Base-by-base conservation (phyloP, 1,139 yeast species). In the Meyerozyma carpophila region DNA sequence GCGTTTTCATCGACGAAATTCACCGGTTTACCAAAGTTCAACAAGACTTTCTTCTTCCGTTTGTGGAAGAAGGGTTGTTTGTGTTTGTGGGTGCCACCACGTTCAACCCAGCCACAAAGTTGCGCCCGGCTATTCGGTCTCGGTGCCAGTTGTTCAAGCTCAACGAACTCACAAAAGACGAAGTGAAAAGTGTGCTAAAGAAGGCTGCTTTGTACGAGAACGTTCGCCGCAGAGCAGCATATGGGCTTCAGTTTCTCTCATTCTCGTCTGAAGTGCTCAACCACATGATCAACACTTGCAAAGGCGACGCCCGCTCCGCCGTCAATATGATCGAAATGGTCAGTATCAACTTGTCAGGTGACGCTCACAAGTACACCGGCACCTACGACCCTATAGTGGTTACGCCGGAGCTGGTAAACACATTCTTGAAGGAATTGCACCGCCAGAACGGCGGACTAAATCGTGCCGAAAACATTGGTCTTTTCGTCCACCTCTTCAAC, bases 71-170 rank as follows among this genome's bases (percentile, higher is more conserved):
- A 9, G 77, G 77, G 0, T 52, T 54, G 28, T 68, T 72, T 49
- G 67, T 65, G 5, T 70, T 73, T 44, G 63, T 73, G 18, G 77
- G 77, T 2, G 77, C 77, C n/a, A 72, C 78, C 5, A 68, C 75
- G 0, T 56, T 58, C 3, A 54, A 61, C 26, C 70, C 73, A 4
- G 55, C 50, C 5, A 48, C 53, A 26, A 52, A 75, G 34, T 55
- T 73, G 9, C 58, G 74, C 18, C 53, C 58, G 14, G 77, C 77
- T 5, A 63, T 73, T 5, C 45, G 66, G 18, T 70, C 76, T 0
- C 50, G 78, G 40, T 72, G 77, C 48, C 77, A 70, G 43, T 43
- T 66, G 13, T 70, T 67, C 51, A 56, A 61, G 38, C 52, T 73
- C 25, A 36, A 48, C 7, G 46, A 52, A 2, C 53, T 70, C 21